Conservation (phyloP, 2,329 filamentous ascomycete genomes). For the Malbranchea zuffiana region DNA sequence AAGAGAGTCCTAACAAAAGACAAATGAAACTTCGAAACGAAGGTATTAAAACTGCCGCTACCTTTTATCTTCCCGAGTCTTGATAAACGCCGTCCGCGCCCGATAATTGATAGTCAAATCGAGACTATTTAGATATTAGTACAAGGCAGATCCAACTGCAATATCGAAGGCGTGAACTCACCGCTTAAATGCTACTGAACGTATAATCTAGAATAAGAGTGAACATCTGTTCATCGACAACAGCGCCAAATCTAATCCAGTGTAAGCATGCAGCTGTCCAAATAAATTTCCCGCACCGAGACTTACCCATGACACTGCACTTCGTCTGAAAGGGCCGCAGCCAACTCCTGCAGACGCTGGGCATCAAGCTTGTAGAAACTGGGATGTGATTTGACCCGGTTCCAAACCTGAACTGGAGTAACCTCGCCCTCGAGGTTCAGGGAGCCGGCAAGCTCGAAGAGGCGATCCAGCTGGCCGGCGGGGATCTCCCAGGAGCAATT, state of each 20-base stretch:
- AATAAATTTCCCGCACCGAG: neutral
- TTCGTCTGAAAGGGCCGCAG: constrained; percentile 20
- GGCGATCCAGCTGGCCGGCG: constrained; percentile 19
- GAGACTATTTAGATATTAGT: too few species aligned
- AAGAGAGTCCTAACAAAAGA: too few species aligned
- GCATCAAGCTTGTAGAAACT: constrained; percentile 24
- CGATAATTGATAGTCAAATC: too few species aligned
- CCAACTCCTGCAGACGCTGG: constrained; percentile 20
- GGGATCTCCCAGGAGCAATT: constrained; percentile 20
- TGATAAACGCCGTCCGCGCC: too few species aligned
- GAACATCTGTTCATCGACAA: constrained; percentile 18
- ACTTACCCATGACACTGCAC: constrained; percentile 33
- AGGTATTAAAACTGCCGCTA: too few species aligned
- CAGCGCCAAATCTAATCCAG: constrained; percentile 18
- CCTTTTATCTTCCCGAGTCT: too few species aligned
- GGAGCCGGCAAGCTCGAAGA: constrained; percentile 18
- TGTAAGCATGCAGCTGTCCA: neutral
- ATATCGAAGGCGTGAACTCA: too few species aligned
- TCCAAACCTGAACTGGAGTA: constrained; percentile 34
- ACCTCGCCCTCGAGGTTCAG: constrained; percentile 25
- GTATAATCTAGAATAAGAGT: constrained; percentile 13
- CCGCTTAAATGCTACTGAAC: too few species aligned
- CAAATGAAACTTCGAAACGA: too few species aligned
- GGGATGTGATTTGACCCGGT: constrained; percentile 24
- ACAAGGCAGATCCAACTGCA: too few species aligned